Conservation (phyloP, 768 basidiomycete species). For the Infundibulicybe gibba region DNA sequence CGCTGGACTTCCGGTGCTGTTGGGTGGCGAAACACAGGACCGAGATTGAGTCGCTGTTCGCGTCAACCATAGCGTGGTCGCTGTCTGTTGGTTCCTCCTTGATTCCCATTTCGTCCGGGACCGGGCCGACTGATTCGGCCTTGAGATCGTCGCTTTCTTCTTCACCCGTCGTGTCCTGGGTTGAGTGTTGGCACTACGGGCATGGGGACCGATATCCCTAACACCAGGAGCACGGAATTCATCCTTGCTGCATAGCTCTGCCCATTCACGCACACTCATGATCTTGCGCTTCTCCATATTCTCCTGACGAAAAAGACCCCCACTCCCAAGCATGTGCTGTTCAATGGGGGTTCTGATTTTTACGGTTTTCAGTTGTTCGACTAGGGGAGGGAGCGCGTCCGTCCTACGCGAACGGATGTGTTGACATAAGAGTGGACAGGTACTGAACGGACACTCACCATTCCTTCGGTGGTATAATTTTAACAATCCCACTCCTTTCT, state of each 20-base stretch:
- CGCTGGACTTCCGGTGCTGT: conserved; percentile 29
- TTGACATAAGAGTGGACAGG: conserved; percentile 19
- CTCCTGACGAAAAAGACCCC: conserved; percentile 85
- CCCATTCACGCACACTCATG: conserved; percentile 88
- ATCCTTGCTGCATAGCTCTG: conserved; percentile 67
- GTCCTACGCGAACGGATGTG: conserved; percentile 40
- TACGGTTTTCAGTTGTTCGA: conserved; percentile 65
- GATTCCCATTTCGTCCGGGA: conserved; percentile 24
- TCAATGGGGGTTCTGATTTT: conserved; percentile 90
- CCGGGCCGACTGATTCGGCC: conserved; percentile 42
- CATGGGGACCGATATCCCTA: conserved; percentile 59
- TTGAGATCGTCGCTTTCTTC: conserved; percentile 36
- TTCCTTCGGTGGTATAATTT: conserved; percentile 92
- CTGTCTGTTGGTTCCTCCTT: conserved; percentile 50
- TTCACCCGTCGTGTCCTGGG: conserved; percentile 34
- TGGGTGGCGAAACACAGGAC: conserved; percentile 34
- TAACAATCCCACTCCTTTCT: conserved; percentile 85
- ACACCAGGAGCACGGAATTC: conserved; percentile 74
- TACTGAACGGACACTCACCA: conserved; percentile 55
- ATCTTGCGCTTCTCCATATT: conserved; percentile 85
- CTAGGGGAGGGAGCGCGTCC: conserved; percentile 66
- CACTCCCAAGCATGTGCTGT: conserved; percentile 85
- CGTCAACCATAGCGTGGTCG: conserved; percentile 17
- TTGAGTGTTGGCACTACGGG: conserved; percentile 29
- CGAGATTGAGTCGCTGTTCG: conserved; percentile 14